Conservation (phyloP, 352 stramenopile genomes). For the Phytophthora ohioensis region DNA sequence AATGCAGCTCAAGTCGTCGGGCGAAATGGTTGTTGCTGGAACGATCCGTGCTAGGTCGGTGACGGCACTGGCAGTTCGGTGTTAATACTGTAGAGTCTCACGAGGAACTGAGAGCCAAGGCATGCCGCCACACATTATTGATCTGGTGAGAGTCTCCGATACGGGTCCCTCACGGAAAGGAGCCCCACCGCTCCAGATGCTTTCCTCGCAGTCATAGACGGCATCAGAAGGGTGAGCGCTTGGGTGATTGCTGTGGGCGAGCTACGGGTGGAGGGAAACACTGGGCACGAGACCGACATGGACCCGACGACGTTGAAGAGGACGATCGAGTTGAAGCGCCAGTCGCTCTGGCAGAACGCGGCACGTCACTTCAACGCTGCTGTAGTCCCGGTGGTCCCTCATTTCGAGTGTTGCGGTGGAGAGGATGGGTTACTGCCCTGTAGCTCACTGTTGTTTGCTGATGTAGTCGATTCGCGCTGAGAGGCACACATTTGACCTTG, state of each 20-base stretch:
- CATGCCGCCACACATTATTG: conserved; percentile 1
- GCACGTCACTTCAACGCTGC: conserved; percentile 20
- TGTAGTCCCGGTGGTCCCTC: conserved; percentile 17
- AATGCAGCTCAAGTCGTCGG: conserved; percentile 7
- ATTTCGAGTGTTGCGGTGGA: conserved; percentile 5
- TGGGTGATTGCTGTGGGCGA: conserved; percentile 7
- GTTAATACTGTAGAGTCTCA: neutral
- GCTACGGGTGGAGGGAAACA: conserved; percentile 10
- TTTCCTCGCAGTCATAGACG: conserved; percentile 23
- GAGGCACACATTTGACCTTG: neutral
- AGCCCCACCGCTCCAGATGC: conserved; percentile 25
- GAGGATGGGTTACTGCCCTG: neutral
- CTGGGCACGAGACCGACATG: conserved; percentile 20
- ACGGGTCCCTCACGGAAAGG: conserved; percentile 10
- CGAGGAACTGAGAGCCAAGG: neutral
- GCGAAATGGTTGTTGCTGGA: conserved; percentile 18
- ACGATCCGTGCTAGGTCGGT: conserved; percentile 6
- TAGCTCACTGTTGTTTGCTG: neutral
- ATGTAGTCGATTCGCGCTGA: no score
- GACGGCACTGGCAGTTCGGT: neutral
- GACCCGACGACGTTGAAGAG: conserved; percentile 20
- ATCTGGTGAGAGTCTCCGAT: conserved; percentile 22
- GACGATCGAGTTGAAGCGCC: conserved; percentile 2
- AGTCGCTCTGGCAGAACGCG: conserved; percentile 4
- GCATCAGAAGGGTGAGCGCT: conserved; percentile 6